Percentiles rank a stretch among this genome's conserved stretches.
phyloP scores from a whole-genome alignment of 768 basidiomycete genomes.

The Naganishia friedmannii region DNA sequence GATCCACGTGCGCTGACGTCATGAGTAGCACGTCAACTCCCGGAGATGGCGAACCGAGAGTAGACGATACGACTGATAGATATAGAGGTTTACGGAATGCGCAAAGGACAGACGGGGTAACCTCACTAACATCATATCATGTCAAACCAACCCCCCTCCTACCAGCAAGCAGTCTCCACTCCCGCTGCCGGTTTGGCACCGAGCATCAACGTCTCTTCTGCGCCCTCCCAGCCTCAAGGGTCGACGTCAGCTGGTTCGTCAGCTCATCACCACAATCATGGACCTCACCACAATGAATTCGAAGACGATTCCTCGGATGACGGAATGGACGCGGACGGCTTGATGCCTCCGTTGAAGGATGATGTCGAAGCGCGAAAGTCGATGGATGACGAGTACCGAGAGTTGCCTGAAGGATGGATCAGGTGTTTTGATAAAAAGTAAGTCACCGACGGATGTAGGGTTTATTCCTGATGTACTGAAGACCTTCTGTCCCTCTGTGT shows the following conservation, averaged over 20 bases:
- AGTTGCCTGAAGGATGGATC: slow-evolving; percentile 49
- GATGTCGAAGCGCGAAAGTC: slow-evolving; percentile 41
- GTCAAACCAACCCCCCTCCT: slow-evolving; percentile 26
- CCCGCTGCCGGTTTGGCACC: not conserved
- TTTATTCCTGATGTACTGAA: not conserved
- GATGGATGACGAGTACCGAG: slow-evolving; percentile 49
- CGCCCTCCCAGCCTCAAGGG: not conserved
- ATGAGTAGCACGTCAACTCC: no score
- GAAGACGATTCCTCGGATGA: slow-evolving; percentile 20
- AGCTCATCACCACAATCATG: slow-evolving; percentile 4
- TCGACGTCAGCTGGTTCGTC: not conserved
- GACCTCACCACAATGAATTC: slow-evolving; percentile 12
- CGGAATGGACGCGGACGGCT: not conserved
- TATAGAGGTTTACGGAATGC: not conserved
- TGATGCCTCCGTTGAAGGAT: slow-evolving; percentile 19
- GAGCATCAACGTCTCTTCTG: slow-evolving; percentile 8
- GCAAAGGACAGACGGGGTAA: not conserved
- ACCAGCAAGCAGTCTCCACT: slow-evolving; percentile 14
- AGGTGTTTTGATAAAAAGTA: slow-evolving; percentile 49
- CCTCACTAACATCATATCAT: slow-evolving; percentile 3
- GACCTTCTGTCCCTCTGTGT: not conserved
- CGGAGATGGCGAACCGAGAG: not conserved
- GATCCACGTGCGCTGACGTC: no score
- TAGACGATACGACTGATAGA: not conserved
- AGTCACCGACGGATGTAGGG: slow-evolving; percentile 17